Conservation (phyloP, 2,329 filamentous ascomycete genomes). For the Pezizomycotina sp. region DNA sequence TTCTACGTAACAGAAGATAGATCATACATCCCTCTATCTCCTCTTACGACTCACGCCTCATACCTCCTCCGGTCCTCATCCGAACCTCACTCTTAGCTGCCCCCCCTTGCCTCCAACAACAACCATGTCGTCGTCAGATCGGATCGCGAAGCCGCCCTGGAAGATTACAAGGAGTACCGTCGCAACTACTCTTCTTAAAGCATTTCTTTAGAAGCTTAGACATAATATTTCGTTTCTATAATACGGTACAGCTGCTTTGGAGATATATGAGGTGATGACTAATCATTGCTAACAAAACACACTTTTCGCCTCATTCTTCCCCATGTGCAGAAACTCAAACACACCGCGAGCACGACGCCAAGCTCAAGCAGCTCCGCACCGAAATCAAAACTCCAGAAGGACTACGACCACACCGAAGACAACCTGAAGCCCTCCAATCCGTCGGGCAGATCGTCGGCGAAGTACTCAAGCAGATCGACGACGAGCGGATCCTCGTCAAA, state of each 20-base stretch:
- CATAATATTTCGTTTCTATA: not conserved
- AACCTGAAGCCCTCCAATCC: slow-evolving; percentile 97
- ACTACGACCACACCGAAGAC: slow-evolving; percentile 93
- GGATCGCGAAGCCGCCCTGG: slow-evolving; percentile 50
- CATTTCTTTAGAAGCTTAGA: not conserved
- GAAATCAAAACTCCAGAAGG: slow-evolving; percentile 90
- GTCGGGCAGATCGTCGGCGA: slow-evolving; percentile 99
- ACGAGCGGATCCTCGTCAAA: slow-evolving; percentile 90
- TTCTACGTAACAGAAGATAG: too few species aligned
- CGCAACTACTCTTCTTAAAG: not conserved
- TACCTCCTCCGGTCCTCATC: not conserved
- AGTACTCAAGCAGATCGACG: slow-evolving; percentile 94
- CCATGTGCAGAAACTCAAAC: slow-evolving; percentile 46
- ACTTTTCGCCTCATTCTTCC: too few species aligned
- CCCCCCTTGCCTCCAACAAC: too few species aligned
- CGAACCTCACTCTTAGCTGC: not conserved
- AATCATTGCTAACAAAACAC: slow-evolving; percentile 5
- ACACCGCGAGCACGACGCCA: slow-evolving; percentile 96
- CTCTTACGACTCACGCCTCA: not conserved
- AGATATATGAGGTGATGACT: slow-evolving; percentile 1
- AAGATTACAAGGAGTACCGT: slow-evolving; percentile 52
- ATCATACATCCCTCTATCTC: slow-evolving; percentile 1
- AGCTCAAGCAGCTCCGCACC: slow-evolving; percentile 81
- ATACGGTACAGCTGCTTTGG: slow-evolving; percentile 1
- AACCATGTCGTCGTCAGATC: slow-evolving; percentile 30